Evolutionary conservation across 805 yeast genomes (phyloP).

Genomic region (Candida xyloterini): DNA sequence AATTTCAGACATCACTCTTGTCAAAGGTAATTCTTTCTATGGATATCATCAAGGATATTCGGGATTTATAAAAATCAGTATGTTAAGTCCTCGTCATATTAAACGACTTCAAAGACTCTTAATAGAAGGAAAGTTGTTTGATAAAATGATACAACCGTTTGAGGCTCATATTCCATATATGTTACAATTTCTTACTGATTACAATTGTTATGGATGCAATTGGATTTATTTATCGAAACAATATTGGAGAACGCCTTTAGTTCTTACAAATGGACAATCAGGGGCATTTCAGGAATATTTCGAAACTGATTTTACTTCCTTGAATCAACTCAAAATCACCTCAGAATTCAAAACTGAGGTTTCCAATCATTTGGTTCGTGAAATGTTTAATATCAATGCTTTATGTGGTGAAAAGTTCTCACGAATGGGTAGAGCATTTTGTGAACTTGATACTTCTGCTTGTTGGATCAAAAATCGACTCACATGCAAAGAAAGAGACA

Average conservation of each 20-base stretch:
- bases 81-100: conserved; percentile 60
- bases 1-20: conserved; percentile 58
- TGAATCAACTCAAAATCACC: conserved; percentile 29
- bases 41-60: conserved; percentile 71
- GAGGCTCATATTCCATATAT: conserved; percentile 81
- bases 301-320: conserved; percentile 23
- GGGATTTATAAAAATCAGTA: conserved; percentile 64
- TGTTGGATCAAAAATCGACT: conserved; percentile 57
- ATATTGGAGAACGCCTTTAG: conserved; percentile 57
- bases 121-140: conserved; percentile 42
- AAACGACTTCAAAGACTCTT: conserved; percentile 50
- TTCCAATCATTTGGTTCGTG: conserved; percentile 15
- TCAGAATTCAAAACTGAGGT: conserved; percentile 35
- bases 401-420: conserved; percentile 34
- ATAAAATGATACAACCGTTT: conserved; percentile 45
- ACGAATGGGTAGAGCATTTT: conserved; percentile 57
- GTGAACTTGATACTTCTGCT: conserved; percentile 72
- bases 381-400: conserved; percentile 24
- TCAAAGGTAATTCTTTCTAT: conserved; percentile 78
- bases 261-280: conserved; percentile 10
- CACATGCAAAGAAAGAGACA: conserved; percentile 40
- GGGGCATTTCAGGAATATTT: conserved; percentile 21
- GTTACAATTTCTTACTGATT: conserved; percentile 79
- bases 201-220: conserved; percentile 78
- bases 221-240: conserved; percentile 55